These are phyloP conservation scores for Leishmania braziliensis DNA, from an alignment of 208 protist species.

Conservation along the genomic window DNA sequence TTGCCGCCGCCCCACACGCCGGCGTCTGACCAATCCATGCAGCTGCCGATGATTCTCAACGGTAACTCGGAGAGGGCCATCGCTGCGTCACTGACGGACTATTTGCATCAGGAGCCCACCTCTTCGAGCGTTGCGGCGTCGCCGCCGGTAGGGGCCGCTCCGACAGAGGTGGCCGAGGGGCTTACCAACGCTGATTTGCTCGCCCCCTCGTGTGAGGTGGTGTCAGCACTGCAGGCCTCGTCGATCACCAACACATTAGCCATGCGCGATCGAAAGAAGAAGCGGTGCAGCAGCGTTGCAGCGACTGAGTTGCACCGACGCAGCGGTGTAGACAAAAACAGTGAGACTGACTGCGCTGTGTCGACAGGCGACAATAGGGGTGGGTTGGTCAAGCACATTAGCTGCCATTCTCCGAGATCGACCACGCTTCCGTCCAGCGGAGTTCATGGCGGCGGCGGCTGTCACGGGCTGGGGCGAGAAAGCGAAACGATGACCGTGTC, in stretches of 20 bases:
- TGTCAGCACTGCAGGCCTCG: not conserved
- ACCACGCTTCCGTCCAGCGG: conserved; percentile 2
- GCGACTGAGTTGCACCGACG: not conserved
- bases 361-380: not conserved
- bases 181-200: not conserved
- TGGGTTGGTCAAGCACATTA: not conserved
- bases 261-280: not conserved
- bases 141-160: not conserved
- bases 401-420: not conserved
- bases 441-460: not conserved
- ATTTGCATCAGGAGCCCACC: not conserved
- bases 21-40: conserved; percentile 10
- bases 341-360: not conserved
- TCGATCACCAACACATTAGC: not conserved
- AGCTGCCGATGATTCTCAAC: conserved; percentile 26
- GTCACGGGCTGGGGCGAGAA: not conserved
- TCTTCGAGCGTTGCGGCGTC: not conserved
- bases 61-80: conserved; percentile 1
- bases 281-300: not conserved
- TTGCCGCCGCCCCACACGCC: not conserved
- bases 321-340: not conserved
- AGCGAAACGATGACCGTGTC: not conserved
- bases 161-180: conserved; percentile 2
- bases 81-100: not conserved
- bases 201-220: not conserved